Evolutionary conservation across 495 filamentous ascomycete genomes (phyloP), one percentile per base, ranked within the genome.

Genomic region (Lindgomyces ingoldianus): DNA sequence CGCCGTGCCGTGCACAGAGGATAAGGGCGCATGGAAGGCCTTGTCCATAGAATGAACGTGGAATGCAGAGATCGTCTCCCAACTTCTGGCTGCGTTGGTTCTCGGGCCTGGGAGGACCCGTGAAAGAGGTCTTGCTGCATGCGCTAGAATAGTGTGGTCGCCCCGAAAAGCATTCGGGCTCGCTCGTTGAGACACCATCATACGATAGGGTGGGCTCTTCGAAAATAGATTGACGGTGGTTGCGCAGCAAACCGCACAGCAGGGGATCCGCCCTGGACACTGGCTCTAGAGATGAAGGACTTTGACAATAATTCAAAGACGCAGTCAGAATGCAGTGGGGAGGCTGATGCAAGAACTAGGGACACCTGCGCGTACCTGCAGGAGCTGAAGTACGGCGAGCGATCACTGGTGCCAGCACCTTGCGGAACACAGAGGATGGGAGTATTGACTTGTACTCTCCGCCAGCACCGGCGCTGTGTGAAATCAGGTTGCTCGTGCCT

Each of bases 351-450:
- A 25, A 41, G 25, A 14, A 12, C 22, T 24, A 12, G 57, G 45
- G 46, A 21, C 29, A 26, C 39, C 46, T 12, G 21, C 33, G 58
- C 58, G 58, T 62, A 62, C 58, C 58, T 62, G 58, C 58, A 62
- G 29, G 42, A 30, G n/a, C n/a, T n/a, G n/a, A n/a, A n/a, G n/a
- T n/a, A n/a, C n/a, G 19, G 26, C 50, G 26, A 9, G 25, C 4
- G 26, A n/a, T 16, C 26, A 9, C 21, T 39, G 33, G 33, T 48
- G 45, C 45, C 45, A 48, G 22, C 22, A 48, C 6, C n/a, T 48
- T 24, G 33, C 33, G 33, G 33, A 39, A 39, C 33, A n/a, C n/a
- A 14, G 33, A 6, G 14, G 6, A 39, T 39, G 33, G 33, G 6
- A 39, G 33, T 39, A 39, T 39, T 39, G 33, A 6, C 6, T 39